Base-by-base conservation (phyloP, 108 stramenopile species). In the Nitzschia sp. region DNA sequence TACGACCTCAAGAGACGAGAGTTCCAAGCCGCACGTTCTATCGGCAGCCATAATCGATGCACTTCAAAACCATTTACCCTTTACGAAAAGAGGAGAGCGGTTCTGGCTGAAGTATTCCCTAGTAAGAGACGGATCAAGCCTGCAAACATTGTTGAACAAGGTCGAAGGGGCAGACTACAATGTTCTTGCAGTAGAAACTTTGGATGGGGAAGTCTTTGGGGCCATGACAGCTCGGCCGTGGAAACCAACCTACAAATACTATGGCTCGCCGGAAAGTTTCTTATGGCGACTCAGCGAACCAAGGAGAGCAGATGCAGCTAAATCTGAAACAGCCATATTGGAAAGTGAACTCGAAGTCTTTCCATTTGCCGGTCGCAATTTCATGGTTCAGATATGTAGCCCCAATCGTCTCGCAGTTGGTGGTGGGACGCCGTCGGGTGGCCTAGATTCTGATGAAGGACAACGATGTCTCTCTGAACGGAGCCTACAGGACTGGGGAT, bases 131-230 rank as follows among this genome's bases (percentile, higher is more conserved):
- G 87, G 87, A 35, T 80, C 87, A 13, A 79, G 75, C 23, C 25
- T 79, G 15, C 48, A 60, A n/a, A 59, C 72, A 13, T 59, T 89
- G 31, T 31, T 72, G 26, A 46, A 75, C 13, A 60, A 82, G 15
- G 70, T 81, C 2, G 53, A 82, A 30, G 75, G 66, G 4, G 70
- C 82, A 15, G 64, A 63, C 30, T 60, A 84, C 42, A 84, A 84
- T 13, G 55, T 92, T 18, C 45, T 92, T 19, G 84, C 84, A 17
- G 79, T 85, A 33, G 91, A 92, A 77, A 92, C 87, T 23, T 71
- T 77, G 2, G 75, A 85, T 33, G 91, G 91, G 6, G 82, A 89
- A 36, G 91, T 92, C 2, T 89, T 92, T 84, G 91, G 91, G 19
- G 66, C 81, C 26, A 89, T 89, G 35, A 84, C 84, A 3, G 75